Evolutionary conservation across 2,329 filamentous ascomycete species (phyloP), one percentile per base, ranked within the genome.

Genomic region (Teratosphaeria destructans): DNA sequence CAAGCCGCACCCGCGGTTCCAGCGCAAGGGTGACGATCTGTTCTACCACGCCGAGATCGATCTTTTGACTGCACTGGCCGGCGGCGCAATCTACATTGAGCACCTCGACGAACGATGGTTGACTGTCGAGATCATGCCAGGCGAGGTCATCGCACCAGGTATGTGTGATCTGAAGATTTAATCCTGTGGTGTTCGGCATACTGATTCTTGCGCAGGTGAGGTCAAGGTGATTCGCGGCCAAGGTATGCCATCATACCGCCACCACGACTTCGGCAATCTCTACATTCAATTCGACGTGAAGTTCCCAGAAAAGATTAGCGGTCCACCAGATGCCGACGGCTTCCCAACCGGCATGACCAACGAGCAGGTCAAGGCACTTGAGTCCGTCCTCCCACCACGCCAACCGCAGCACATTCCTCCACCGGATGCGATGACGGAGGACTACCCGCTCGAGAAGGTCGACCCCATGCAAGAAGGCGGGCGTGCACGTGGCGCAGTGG

Each of bases 261-360:
- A 97, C 76, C 94, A 99, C 81, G 89, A 97, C 76, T 86, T 84
- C 72, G 94, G 94, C 71, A 96, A 99, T 78, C 81, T 99, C 68
- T 99, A 94, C 80, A 91, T 99, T 71, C 90, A 95, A 73, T 99
- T 99, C 79, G 87, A 89, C 71, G 91, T 99, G 77, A 96, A 95
- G 78, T 97, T 99, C 83, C 94, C 94, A 55, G 87, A 79, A 54
- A 70, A 70, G 26, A 71, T 81, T 29, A 67, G 65, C 57, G 75
- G 75, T 23, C 73, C 75, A 29, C 64, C 64, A 47, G 70, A 68
- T 61, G 64, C 65, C 32, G 76, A 79, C 23, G 78, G 74, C 58
- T 73, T 68, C 56, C 70, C 77, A 5, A 70, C 68, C 3, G 35
- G 62, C 39, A 74, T 80, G 72, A 71, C 87, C 57, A 79, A 85